Evolutionary conservation across 805 yeast genomes (phyloP).

Genomic region (Yamadazyma nakazawae): DNA sequence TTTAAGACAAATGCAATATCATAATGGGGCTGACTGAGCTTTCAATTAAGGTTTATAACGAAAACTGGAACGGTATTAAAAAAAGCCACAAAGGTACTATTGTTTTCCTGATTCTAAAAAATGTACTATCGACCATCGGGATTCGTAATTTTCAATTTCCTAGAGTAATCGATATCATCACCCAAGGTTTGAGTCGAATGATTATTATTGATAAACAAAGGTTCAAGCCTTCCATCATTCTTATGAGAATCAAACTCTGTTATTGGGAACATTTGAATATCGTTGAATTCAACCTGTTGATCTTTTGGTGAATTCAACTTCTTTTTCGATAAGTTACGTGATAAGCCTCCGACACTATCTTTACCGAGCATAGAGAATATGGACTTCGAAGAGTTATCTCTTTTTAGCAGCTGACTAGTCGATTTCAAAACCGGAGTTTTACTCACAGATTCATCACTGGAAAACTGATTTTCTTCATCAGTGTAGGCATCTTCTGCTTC

Average conservation of each 20-base stretch:
- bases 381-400: constrained; percentile 36
- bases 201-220: constrained; percentile 25
- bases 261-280: constrained; percentile 33
- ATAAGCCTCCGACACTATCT: constrained; percentile 16
- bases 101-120: too few species aligned
- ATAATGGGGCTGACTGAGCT: neutral
- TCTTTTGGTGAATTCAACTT: constrained; percentile 17
- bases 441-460: constrained; percentile 23
- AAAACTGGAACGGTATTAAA: too few species aligned
- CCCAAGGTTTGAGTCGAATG: constrained; percentile 27
- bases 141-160: constrained; percentile 20
- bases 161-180: constrained; percentile 34
- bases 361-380: constrained; percentile 23
- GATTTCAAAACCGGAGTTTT: constrained; percentile 12
- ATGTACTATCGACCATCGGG: constrained; percentile 7
- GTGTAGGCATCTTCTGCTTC: constrained; percentile 24
- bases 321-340: constrained; percentile 30
- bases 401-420: constrained; percentile 18
- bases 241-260: constrained; percentile 24
- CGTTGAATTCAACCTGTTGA: constrained; percentile 12
- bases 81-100: too few species aligned
- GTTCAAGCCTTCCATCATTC: constrained; percentile 18
- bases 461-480: constrained; percentile 39
- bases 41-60: neutral
- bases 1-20: constrained; percentile 2